Base-by-base conservation (phyloP, 2,329 filamentous ascomycete genomes). In the Diaporthe ampelina region DNA sequence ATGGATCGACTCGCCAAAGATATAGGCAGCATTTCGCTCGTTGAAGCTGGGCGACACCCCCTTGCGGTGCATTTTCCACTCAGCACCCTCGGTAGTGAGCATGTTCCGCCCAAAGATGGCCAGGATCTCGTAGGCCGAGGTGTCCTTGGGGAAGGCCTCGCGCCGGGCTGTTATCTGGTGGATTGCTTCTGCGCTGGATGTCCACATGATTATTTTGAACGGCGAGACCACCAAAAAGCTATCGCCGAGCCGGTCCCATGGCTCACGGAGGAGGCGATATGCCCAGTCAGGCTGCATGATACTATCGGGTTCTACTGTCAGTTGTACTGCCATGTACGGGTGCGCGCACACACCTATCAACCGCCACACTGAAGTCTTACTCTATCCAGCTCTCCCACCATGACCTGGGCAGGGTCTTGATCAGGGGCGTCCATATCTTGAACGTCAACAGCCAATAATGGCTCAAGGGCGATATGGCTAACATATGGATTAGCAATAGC, bases 31-130 rank as follows among this genome's bases (percentile, higher is more conserved):
- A 81, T 94, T 95, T 83, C 89, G 91, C 84, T 96, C 94, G 73
- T 92, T 94, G 82, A 96, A 95, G 5, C 90, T 90, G 0, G 93
- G 91, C 37, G 91, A 90, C 0, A 91, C 93, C 57, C 92, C 88
- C 82, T 93, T 94, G 76, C 94, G 89, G 81, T 96, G 94, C 82
- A 90, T 87, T 43, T 91, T 91, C 94, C 93, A 96, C 37, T 88
- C 83, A 0, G 85, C 80, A 1, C 93, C 93, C 81, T 95, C 94
- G 2, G 92, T 91, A 0, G 90, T 91, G 29, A 95, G 83, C 1
- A 95, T 88, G 80, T 94, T 96, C 73, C 90, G 87, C 48, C 94
- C 94, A 80, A 93, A 95, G 29, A 93, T 84, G 61, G 91, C 87
- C 40, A 94, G 83, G 19, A 89, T 84, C 24, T 81, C 81, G 78